A percentile compares a stretch with the other conserved stretches of the same genome.
Evolutionary conservation across 306 rosid species (phyloP).

Genomic region (Carpinus viminea): DNA sequence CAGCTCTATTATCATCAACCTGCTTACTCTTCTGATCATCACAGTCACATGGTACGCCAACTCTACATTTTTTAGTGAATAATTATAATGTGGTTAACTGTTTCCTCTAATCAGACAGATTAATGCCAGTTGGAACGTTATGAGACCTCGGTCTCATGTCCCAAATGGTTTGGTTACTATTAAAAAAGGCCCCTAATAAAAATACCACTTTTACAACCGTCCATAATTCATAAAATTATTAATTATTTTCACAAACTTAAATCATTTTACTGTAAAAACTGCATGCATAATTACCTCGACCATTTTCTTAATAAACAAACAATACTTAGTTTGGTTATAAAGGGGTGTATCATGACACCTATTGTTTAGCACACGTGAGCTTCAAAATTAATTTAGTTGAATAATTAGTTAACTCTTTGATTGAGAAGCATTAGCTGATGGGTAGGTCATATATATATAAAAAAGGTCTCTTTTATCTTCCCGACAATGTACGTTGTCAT

Average conservation of each 20-base stretch:
- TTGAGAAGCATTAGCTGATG: neutral
- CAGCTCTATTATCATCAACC: slow-evolving; percentile 34
- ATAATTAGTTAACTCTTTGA: neutral
- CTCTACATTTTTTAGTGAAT: neutral
- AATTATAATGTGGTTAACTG: neutral
- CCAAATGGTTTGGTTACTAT: neutral
- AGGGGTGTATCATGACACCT: neutral
- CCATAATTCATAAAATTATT: too few relatives aligned
- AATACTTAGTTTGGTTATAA: neutral
- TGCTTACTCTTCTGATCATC: slow-evolving; percentile 33
- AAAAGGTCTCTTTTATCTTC: slow-evolving; percentile 25
- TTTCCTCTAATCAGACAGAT: slow-evolving; percentile 46
- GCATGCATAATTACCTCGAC: too few relatives aligned
- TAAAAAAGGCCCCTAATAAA: neutral
- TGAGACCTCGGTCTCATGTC: neutral
- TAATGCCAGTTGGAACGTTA: neutral
- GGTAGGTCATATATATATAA: neutral
- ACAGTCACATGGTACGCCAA: slow-evolving; percentile 63
- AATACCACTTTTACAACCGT: too few relatives aligned
- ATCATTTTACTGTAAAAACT: too few relatives aligned
- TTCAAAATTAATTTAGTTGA: neutral
- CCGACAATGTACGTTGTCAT: slow-evolving; percentile 4
- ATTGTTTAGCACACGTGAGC: neutral
- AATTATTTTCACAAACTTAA: too few relatives aligned
- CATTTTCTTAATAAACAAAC: neutral